phyloP scores from a whole-genome alignment of 176 grass and related monocot species.

The Lolium rigidum region DNA sequence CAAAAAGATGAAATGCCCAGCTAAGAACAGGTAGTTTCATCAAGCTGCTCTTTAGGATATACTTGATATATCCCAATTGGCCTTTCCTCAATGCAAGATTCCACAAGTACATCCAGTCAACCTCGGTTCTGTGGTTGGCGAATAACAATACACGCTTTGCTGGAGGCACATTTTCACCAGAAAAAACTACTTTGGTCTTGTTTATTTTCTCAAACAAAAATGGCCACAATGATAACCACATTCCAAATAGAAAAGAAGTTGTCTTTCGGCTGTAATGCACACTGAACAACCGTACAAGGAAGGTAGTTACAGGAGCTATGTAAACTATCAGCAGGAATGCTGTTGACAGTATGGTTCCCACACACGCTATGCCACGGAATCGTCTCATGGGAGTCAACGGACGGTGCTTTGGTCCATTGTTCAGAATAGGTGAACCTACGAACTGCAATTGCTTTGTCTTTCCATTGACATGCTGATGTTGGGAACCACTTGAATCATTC shows the following conservation, averaged over 20 bases:
- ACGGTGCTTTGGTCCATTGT: slow-evolving; percentile 67
- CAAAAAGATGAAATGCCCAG: slow-evolving; percentile 96
- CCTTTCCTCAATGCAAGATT: slow-evolving; percentile 95
- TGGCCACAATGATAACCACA: slow-evolving; percentile 90
- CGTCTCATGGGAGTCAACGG: slow-evolving; percentile 74
- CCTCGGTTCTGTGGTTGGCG: slow-evolving; percentile 98
- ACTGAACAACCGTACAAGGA: slow-evolving; percentile 69
- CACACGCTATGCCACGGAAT: slow-evolving; percentile 72
- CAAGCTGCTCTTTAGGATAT: slow-evolving; percentile 96
- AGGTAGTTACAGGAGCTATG: slow-evolving; percentile 63
- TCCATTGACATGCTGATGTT: slow-evolving; percentile 51
- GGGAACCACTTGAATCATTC: slow-evolving; percentile 49
- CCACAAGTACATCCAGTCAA: slow-evolving; percentile 99
- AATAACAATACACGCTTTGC: slow-evolving; percentile 80
- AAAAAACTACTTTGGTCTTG: slow-evolving; percentile 90
- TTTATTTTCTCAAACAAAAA: slow-evolving; percentile 99
- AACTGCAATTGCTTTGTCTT: slow-evolving; percentile 39
- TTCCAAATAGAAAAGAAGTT: slow-evolving; percentile 82
- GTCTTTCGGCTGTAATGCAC: slow-evolving; percentile 74
- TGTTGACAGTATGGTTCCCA: slow-evolving; percentile 72
- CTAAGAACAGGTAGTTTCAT: slow-evolving; percentile 95
- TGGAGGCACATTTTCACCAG: slow-evolving; percentile 68
- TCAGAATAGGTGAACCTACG: slow-evolving; percentile 43
- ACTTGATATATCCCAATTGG: slow-evolving; percentile 83
- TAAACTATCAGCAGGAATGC: slow-evolving; percentile 86